Percentiles rank a stretch among this genome's conserved stretches.
Conservation (phyloP, 192 early-diverging fungal genomes). For the Coemansia sp. region DNA sequence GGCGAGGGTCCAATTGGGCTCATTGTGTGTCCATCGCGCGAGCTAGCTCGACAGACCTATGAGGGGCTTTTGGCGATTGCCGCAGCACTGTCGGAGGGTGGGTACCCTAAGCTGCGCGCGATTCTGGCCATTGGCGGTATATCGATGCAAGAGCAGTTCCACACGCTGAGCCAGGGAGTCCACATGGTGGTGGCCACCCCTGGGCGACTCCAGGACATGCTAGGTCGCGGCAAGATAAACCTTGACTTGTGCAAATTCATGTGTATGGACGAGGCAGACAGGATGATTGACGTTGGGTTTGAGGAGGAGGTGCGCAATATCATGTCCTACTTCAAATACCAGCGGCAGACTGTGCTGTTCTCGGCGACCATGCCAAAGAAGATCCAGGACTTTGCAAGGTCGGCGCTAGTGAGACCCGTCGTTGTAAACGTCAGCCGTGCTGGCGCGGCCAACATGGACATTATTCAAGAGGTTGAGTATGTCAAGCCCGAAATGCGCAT, state of each 20-base stretch:
- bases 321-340: slow-evolving; percentile 90
- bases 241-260: slow-evolving; percentile 84
- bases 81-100: slow-evolving; percentile 56
- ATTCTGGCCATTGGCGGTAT: slow-evolving; percentile 95
- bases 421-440: slow-evolving; percentile 98
- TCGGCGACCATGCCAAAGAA: slow-evolving; percentile 98
- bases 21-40: slow-evolving; percentile 93
- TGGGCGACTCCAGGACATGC: slow-evolving; percentile 90
- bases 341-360: slow-evolving; percentile 96
- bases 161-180: slow-evolving; percentile 69
- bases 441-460: slow-evolving; percentile 93
- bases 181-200: slow-evolving; percentile 97
- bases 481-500: slow-evolving; percentile 96
- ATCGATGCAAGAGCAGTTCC: slow-evolving; percentile 81
- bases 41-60: slow-evolving; percentile 92
- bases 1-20: slow-evolving; percentile 94
- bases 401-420: slow-evolving; percentile 82
- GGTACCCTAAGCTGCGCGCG: slow-evolving; percentile 71
- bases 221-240: slow-evolving; percentile 82
- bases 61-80: slow-evolving; percentile 74
- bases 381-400: slow-evolving; percentile 94
- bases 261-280: slow-evolving; percentile 97
- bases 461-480: slow-evolving; percentile 97
- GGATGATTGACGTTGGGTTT: slow-evolving; percentile 99
- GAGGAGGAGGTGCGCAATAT: slow-evolving; percentile 96